These are phyloP conservation scores for Acanthamoeba triangularis DNA, from an alignment of 208 protist species.

Conservation along the genomic window DNA sequence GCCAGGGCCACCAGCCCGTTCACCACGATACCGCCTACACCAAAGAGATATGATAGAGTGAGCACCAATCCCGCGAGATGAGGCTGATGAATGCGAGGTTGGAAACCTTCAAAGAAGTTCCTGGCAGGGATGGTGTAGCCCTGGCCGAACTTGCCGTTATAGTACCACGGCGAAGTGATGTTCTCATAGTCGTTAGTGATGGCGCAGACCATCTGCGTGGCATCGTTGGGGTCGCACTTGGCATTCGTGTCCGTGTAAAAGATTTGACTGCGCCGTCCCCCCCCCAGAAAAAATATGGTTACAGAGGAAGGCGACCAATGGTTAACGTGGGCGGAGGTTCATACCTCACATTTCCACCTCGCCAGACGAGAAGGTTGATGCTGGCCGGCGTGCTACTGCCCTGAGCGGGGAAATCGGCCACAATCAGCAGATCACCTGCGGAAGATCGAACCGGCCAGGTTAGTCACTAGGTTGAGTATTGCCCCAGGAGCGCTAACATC, in stretches of 20 bases:
- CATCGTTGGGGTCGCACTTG: background rate
- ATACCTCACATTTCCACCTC: background rate
- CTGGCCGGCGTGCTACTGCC: background rate
- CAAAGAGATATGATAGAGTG: background rate
- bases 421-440: background rate
- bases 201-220: background rate
- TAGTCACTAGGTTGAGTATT: too few species aligned
- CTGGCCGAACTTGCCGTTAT: background rate
- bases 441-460: too few species aligned
- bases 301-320: background rate
- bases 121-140: background rate
- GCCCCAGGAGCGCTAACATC: too few species aligned
- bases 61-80: background rate
- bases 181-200: conserved; percentile 3
- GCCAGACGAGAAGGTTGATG: background rate
- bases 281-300: background rate
- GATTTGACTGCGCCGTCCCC: background rate
- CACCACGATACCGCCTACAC: background rate
- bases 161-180: background rate
- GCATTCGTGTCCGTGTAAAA: background rate
- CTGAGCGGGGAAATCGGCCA: background rate
- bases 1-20: background rate
- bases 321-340: background rate
- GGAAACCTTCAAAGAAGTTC: background rate
- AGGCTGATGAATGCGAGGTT: background rate